Conservation (phyloP, 225 moss, liverwort and hornwort species). For the Sphagnum tenellum region DNA sequence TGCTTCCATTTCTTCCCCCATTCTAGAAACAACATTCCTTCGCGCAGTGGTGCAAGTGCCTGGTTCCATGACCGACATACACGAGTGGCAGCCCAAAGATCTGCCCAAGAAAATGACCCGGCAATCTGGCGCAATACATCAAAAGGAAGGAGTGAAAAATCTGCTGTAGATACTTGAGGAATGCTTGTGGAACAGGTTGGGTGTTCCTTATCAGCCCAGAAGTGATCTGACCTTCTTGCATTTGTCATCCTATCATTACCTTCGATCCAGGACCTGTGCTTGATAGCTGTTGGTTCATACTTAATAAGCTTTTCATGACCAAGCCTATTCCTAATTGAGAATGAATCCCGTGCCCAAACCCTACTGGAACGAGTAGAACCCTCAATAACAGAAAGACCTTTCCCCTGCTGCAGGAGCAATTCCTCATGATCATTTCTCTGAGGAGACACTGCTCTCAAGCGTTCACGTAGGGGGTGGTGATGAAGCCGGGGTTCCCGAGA, state of each 20-base stretch:
- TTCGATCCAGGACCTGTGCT: conserved; percentile 20
- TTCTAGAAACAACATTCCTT: conserved; percentile 65
- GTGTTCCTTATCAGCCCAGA: conserved; percentile 9
- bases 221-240: conserved; percentile 5
- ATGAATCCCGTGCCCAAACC: conserved; percentile 12
- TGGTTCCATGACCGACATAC: conserved; percentile 66
- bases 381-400: conserved; percentile 1
- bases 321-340: conserved; percentile 10
- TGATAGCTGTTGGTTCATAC: conserved; percentile 11
- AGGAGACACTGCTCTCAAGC: too few species aligned
- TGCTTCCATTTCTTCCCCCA: conserved; percentile 81
- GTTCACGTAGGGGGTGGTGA: too few species aligned
- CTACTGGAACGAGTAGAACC: conserved; percentile 15
- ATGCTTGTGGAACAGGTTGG: conserved; percentile 4
- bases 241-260: conserved; percentile 12
- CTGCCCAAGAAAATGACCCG: conserved; percentile 69
- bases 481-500: too few species aligned
- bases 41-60: conserved; percentile 60
- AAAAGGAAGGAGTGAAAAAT: conserved; percentile 47
- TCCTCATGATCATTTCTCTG: too few species aligned
- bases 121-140: conserved; percentile 64
- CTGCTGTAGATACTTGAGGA: conserved; percentile 8
- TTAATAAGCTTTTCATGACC: conserved; percentile 13
- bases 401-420: too few species aligned
- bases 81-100: conserved; percentile 63